These are phyloP conservation scores for Aspergillus cejpii DNA, from an alignment of 2,329 filamentous ascomycete genomes.

Conservation along the genomic window DNA sequence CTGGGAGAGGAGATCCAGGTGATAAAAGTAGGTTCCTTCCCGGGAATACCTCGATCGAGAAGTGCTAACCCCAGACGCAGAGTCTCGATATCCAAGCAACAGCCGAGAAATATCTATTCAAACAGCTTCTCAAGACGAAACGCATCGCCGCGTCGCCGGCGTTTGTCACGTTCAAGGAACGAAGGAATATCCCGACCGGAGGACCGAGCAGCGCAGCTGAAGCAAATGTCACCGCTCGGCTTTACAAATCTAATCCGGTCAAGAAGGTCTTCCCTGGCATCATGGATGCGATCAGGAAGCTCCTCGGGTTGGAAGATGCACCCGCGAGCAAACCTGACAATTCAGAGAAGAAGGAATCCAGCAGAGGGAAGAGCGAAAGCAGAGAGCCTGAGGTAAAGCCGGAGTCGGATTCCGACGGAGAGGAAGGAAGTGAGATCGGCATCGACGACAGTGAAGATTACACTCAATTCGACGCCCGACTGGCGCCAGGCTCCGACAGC, in stretches of 20 bases:
- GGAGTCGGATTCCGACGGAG: background rate
- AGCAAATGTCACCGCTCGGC: conserved; percentile 52
- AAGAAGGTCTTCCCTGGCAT: conserved; percentile 48
- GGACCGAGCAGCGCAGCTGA: conserved; percentile 42
- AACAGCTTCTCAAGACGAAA: conserved; percentile 53
- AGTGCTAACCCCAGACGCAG: conserved; percentile 26
- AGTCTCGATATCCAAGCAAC: conserved; percentile 45
- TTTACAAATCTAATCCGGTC: conserved; percentile 56
- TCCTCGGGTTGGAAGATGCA: conserved; percentile 33
- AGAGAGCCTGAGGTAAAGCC: background rate
- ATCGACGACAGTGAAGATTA: conserved; percentile 26
- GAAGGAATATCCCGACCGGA: conserved; percentile 33
- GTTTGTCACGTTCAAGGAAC: conserved; percentile 39
- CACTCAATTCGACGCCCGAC: conserved; percentile 29
- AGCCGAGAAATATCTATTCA: conserved; percentile 51
- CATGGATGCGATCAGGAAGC: conserved; percentile 35
- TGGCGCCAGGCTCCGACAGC: conserved; percentile 28
- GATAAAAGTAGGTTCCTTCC: conserved; percentile 49
- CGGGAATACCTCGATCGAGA: no score
- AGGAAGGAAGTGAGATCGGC: conserved; percentile 3
- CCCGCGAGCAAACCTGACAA: conserved; percentile 11
- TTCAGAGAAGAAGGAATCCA: conserved; percentile 9
- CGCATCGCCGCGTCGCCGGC: conserved; percentile 47
- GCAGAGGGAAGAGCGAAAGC: conserved; percentile 5
- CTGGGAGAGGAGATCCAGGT: conserved; percentile 51